phyloP scores from a whole-genome alignment of 495 filamentous ascomycete genomes.

The Podospora fimiseda region DNA sequence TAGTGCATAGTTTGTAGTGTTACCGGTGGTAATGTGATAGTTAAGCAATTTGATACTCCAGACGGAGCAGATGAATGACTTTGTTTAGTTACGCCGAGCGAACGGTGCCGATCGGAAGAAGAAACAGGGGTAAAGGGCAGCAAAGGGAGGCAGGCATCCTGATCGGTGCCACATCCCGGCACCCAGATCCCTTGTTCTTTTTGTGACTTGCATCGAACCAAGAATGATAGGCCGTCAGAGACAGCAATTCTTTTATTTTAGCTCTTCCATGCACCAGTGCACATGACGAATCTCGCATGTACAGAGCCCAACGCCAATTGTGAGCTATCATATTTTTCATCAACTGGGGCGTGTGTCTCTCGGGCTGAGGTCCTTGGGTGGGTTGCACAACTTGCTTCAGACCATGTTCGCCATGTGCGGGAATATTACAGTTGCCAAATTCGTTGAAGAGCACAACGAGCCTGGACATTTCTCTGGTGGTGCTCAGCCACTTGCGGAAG shows the following conservation, averaged over 20 bases:
- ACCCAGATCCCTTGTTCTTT: too few relatives aligned
- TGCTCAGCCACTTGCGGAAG: slow-evolving; percentile 6
- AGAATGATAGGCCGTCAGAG: background rate
- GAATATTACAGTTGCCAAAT: background rate
- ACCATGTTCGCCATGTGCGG: background rate
- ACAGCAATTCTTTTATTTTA: background rate
- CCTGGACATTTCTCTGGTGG: background rate
- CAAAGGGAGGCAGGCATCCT: too few relatives aligned
- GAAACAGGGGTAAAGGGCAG: too few relatives aligned
- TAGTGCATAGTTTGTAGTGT: too few relatives aligned
- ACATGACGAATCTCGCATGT: background rate
- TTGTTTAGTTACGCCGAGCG: too few relatives aligned
- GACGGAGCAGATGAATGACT: too few relatives aligned
- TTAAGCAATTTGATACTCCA: too few relatives aligned
- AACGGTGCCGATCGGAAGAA: too few relatives aligned
- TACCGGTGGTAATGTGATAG: too few relatives aligned
- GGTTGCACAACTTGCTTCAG: background rate
- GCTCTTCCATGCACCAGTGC: background rate
- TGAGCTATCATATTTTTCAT: background rate
- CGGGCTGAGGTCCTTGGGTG: background rate
- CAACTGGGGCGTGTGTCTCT: background rate
- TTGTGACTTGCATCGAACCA: background rate
- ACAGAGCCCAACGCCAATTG: background rate
- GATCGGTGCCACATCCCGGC: too few relatives aligned
- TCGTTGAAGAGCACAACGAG: background rate